These are phyloP conservation scores for Xylariaceae sp. DNA, from an alignment of 2,329 filamentous ascomycete genomes.

Conservation along the genomic window DNA sequence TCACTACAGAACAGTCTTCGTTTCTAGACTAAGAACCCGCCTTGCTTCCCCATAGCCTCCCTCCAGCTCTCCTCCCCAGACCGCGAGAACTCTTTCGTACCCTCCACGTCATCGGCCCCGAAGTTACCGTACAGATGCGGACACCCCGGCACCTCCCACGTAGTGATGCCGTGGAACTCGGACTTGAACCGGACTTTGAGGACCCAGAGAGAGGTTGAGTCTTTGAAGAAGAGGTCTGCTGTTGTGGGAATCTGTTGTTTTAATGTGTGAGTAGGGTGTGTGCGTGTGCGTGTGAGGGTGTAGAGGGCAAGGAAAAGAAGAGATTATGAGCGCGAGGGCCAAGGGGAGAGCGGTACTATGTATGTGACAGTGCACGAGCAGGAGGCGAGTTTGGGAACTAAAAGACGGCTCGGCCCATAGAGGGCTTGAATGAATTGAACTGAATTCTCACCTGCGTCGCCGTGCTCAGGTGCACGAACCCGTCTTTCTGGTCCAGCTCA, in stretches of 20 bases:
- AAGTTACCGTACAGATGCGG: conserved; percentile 66
- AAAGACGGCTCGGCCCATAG: no score
- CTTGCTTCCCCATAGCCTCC: conserved; percentile 47
- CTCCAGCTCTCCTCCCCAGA: conserved; percentile 55
- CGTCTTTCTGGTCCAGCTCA: conserved; percentile 63
- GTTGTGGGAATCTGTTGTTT: conserved; percentile 38
- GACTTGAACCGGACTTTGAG: conserved; percentile 56
- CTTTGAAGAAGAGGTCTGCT: conserved; percentile 40
- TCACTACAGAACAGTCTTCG: no score
- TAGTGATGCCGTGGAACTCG: conserved; percentile 50
- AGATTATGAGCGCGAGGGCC: no score
- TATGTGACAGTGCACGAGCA: no score
- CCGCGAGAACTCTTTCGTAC: conserved; percentile 53
- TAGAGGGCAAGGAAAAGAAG: no score
- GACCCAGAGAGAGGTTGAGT: conserved; percentile 35
- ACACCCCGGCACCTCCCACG: conserved; percentile 61
- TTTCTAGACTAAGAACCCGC: conserved; percentile 49
- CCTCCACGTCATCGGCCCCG: conserved; percentile 57
- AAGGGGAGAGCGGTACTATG: no score
- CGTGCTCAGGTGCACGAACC: conserved; percentile 67
- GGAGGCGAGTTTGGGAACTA: no score
- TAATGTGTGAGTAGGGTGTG: no score
- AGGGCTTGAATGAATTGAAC: not conserved
- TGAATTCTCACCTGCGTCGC: conserved; percentile 59
- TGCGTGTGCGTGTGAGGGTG: no score